phyloP scores from a whole-genome alignment of 495 filamentous ascomycete genomes.

The Penicillium egyptiacum region DNA sequence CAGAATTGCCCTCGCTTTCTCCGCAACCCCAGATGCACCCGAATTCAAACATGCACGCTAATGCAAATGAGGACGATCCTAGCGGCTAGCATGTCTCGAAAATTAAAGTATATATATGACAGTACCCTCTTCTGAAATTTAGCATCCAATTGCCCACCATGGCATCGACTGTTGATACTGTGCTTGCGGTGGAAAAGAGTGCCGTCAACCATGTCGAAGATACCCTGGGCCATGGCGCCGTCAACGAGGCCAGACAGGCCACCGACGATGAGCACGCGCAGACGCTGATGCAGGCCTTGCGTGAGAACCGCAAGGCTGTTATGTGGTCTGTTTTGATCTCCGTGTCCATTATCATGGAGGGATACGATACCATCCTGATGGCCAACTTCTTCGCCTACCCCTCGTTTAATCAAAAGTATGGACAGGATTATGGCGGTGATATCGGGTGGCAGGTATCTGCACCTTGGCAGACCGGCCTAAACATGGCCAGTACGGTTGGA shows the following conservation, averaged over 20 bases:
- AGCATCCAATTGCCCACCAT: slow-evolving; percentile 4
- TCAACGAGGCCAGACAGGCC: slow-evolving; percentile 35
- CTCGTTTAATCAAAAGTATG: slow-evolving; percentile 40
- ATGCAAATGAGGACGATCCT: slow-evolving; percentile 10
- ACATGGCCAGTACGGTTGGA: slow-evolving; percentile 37
- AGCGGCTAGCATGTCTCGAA: background rate
- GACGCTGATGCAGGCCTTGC: slow-evolving; percentile 35
- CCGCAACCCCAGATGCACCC: slow-evolving; percentile 11
- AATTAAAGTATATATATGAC: slow-evolving; percentile 13
- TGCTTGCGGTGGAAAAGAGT: slow-evolving; percentile 26
- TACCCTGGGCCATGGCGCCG: slow-evolving; percentile 25
- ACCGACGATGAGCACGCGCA: slow-evolving; percentile 35
- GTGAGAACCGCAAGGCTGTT: slow-evolving; percentile 49
- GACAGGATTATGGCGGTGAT: slow-evolving; percentile 23
- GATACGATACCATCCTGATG: slow-evolving; percentile 51
- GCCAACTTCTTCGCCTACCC: slow-evolving; percentile 42
- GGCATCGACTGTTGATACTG: slow-evolving; percentile 16
- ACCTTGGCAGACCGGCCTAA: slow-evolving; percentile 39
- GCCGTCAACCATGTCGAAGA: slow-evolving; percentile 32
- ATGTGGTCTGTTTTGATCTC: slow-evolving; percentile 49
- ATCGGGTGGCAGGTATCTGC: slow-evolving; percentile 33
- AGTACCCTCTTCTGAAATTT: background rate
- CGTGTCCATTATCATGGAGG: slow-evolving; percentile 52
- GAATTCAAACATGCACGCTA: slow-evolving; percentile 10
- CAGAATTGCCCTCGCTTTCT: slow-evolving; percentile 5